Evolutionary conservation across 768 basidiomycete species (phyloP).

Genomic region (Melanogaster broomeanus): DNA sequence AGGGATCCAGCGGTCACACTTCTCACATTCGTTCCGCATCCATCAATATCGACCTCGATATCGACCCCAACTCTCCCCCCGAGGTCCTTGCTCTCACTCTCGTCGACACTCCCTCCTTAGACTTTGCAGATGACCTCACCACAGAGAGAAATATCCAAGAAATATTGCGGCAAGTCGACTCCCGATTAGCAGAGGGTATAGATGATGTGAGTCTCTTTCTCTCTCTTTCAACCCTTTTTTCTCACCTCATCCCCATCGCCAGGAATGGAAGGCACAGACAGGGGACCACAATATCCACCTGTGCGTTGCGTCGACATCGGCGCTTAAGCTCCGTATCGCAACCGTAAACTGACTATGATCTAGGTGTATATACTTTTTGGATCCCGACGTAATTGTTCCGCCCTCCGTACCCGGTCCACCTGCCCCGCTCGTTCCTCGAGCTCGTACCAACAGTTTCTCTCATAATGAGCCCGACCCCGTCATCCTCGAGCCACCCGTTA

Average conservation of each 20-base stretch:
- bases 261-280: conserved; percentile 72
- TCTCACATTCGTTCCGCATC: conserved; percentile 70
- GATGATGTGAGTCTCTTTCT: conserved; percentile 65
- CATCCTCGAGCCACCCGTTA: conserved; percentile 78
- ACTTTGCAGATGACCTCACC: conserved; percentile 65
- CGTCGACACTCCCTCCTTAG: conserved; percentile 81
- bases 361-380: conserved; percentile 87
- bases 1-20: conserved; percentile 71
- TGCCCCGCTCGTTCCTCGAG: conserved; percentile 64
- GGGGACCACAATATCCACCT: conserved; percentile 83
- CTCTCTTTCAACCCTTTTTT: conserved; percentile 18
- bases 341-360: conserved; percentile 18
- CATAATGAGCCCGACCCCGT: conserved; percentile 73
- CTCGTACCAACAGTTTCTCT: conserved; percentile 71
- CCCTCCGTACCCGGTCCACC: conserved; percentile 67
- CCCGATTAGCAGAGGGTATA: conserved; percentile 69
- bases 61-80: conserved; percentile 44
- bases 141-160: conserved; percentile 67
- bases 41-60: conserved; percentile 68
- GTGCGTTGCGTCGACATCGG: conserved; percentile 46
- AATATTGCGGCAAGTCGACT: conserved; percentile 70
- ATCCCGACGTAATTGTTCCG: conserved; percentile 79
- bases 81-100: conserved; percentile 65
- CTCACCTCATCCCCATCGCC: conserved; percentile 20
- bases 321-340: conserved; percentile 25